A percentile compares a stretch with the other conserved stretches of the same genome.
phyloP scores from a whole-genome alignment of 345 rosid species.

The Toxicodendron radicans region DNA sequence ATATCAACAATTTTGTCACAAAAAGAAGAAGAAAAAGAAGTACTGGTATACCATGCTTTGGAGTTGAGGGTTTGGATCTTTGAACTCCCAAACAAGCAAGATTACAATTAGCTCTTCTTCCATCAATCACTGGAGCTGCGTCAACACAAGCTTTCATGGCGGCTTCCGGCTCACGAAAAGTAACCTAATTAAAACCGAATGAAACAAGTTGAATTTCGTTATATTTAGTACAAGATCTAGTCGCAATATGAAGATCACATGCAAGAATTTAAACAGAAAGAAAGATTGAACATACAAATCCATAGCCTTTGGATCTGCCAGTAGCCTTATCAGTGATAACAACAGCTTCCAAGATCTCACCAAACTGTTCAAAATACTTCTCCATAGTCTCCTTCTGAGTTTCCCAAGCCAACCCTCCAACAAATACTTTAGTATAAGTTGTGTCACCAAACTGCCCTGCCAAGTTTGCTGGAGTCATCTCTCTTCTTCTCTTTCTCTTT shows the following conservation, averaged over 20 bases:
- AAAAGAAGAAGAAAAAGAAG: background rate
- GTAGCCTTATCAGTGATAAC: conserved; percentile 96
- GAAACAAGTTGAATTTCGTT: too few species aligned
- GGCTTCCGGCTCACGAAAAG: conserved; percentile 90
- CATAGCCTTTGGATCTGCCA: conserved; percentile 99
- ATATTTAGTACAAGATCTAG: conserved; percentile 18
- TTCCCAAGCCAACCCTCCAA: conserved; percentile 99
- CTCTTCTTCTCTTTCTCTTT: background rate
- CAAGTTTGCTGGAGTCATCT: conserved; percentile 50
- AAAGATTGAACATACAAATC: conserved; percentile 64
- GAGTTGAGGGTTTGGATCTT: conserved; percentile 97
- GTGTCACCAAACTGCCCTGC: conserved; percentile 82
- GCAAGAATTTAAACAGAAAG: background rate
- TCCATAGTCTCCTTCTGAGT: conserved; percentile 91
- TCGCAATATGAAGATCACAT: background rate
- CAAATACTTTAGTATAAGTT: conserved; percentile 91
- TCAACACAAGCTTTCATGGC: conserved; percentile 94
- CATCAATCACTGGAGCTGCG: conserved; percentile 95
- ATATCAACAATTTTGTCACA: background rate
- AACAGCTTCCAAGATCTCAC: conserved; percentile 97
- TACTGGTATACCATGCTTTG: conserved; percentile 58
- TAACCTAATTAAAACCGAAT: conserved; percentile 47
- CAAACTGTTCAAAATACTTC: conserved; percentile 94
- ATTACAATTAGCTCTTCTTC: conserved; percentile 96
- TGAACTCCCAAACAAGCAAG: conserved; percentile 94